Evolutionary conservation across 2,329 filamentous ascomycete genomes (phyloP), one percentile per base, ranked within the genome.

Genomic region (Chaetomiaceae sp.): DNA sequence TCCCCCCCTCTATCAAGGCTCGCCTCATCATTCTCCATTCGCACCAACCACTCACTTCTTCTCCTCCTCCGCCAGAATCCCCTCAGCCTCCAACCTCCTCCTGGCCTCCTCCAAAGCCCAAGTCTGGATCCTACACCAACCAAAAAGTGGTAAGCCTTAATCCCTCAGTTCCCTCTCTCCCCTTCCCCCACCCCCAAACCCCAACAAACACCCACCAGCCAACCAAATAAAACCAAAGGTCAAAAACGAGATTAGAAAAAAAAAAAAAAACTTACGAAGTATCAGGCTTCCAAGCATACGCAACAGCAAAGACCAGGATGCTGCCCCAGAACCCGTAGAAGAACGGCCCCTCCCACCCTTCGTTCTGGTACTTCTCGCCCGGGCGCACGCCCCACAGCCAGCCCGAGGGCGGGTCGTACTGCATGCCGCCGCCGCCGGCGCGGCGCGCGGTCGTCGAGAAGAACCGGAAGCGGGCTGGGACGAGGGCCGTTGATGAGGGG

Each of bases 101-200:
- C 93, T 82, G 47, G 93, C 93, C 76, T 99, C 93, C 74, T 99
- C 93, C 38, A 99, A 83, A 57, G 93, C 93, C 93, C 93, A 99
- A 49, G 92, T 97, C 77, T 97, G 93, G 82, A 99, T 96, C 70
- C 93, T 99, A 63, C 55, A n/a, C n/a, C n/a, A n/a, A n/a, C n/a
- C n/a, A n/a, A n/a, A n/a, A n/a, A n/a, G n/a, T n/a, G n/a, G n/a
- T n/a, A n/a, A n/a, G n/a, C n/a, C n/a, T n/a, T n/a, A n/a, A n/a
- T n/a, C n/a, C n/a, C n/a, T n/a, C n/a, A n/a, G n/a, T n/a, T n/a
- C n/a, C n/a, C n/a, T n/a, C n/a, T n/a, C n/a, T n/a, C n/a, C n/a
- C n/a, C n/a, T n/a, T n/a, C n/a, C n/a, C n/a, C n/a, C n/a, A n/a
- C n/a, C n/a, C n/a, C n/a, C n/a, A n/a, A n/a, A n/a, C n/a, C n/a